A percentile compares a stretch with the other conserved stretches of the same genome.
These are phyloP conservation scores for Hemileia vastatrix DNA, from an alignment of 1,284 basidiomycete genomes.

Conservation along the genomic window DNA sequence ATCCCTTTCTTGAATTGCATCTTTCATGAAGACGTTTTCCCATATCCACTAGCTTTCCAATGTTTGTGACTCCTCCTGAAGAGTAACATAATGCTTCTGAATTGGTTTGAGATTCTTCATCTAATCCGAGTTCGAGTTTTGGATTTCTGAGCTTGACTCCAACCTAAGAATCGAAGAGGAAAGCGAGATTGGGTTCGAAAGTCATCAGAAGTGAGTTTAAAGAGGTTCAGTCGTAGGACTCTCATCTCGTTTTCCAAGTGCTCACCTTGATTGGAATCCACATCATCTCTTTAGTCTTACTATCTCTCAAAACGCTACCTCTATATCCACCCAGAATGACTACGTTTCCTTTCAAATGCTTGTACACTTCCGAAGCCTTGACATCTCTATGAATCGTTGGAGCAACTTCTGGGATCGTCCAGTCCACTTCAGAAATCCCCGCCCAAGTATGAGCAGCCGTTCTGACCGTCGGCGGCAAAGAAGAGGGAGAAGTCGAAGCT, in stretches of 20 bases:
- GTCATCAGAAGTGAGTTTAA: neutral
- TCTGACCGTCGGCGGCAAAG: neutral
- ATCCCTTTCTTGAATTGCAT: too few species aligned
- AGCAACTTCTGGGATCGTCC: neutral
- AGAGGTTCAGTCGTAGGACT: neutral
- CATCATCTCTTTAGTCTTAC: slow-evolving; percentile 35
- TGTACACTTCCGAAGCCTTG: slow-evolving; percentile 30
- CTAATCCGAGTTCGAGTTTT: too few species aligned
- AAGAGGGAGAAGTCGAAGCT: neutral
- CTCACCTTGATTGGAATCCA: slow-evolving; percentile 44
- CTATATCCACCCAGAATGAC: slow-evolving; percentile 42
- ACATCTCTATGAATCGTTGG: neutral
- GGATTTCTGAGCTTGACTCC: too few species aligned
- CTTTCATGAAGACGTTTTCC: too few species aligned
- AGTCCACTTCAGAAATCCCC: neutral
- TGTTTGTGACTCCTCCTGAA: too few species aligned
- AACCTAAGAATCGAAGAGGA: too few species aligned
- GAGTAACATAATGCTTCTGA: too few species aligned
- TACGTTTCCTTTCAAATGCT: slow-evolving; percentile 38
- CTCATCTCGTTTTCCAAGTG: slow-evolving; percentile 25
- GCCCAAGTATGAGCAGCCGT: neutral
- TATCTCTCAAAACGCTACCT: slow-evolving; percentile 39
- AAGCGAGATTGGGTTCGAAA: too few species aligned
- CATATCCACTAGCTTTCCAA: too few species aligned
- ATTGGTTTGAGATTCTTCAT: too few species aligned